Base-by-base conservation (phyloP, 306 rosid species). In the Ormosia emarginata region DNA sequence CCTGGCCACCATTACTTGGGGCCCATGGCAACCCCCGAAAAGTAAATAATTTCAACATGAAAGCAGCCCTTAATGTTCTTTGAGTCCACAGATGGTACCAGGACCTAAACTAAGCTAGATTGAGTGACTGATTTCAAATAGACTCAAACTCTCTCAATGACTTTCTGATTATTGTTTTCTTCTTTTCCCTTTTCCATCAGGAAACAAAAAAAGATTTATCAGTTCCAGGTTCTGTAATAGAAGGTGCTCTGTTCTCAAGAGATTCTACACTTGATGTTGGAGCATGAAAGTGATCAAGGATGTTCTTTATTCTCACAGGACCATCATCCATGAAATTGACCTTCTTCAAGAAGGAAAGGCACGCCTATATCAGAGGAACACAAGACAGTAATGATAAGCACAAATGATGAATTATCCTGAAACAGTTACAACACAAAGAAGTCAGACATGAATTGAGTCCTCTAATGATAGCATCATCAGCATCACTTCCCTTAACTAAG, bases 1-100 rank as follows among this genome's bases (percentile, higher is more conserved):
- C 89, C 71, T 86, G 87, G 41, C 88, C 89, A 78, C 83, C 88
- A 5, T 64, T 40, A 68, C 90, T 8, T 24, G 90, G 82, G 59
- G 86, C 75, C 98, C 99, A 88, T 14, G 90, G 88, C 73, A 90
- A 69, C 30, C 95, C 79, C 47, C 88, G 87, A 15, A 91, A 68
- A 44, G 90, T 80, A 77, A 95, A 90, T 12, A 90, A 84, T 37
- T 92, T 93, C 84, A 91, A 80, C 98, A 93, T 89, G 80, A 74
- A 84, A 58, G 92, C 77, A n/a, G 86, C 88, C 68, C 83, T 86
- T 47, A 87, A 78, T 67, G 85, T 88, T 87, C 82, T 90, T 62
- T 43, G 81, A 80, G 86, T 79, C 87, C 91, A 84, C 58, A 57
- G 82, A 43, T 49, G 65, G 58, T 46, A 75, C 53, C 68, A 36